Conservation (phyloP, 2,329 filamentous ascomycete genomes). For the Arthrobotrys megalospora region DNA sequence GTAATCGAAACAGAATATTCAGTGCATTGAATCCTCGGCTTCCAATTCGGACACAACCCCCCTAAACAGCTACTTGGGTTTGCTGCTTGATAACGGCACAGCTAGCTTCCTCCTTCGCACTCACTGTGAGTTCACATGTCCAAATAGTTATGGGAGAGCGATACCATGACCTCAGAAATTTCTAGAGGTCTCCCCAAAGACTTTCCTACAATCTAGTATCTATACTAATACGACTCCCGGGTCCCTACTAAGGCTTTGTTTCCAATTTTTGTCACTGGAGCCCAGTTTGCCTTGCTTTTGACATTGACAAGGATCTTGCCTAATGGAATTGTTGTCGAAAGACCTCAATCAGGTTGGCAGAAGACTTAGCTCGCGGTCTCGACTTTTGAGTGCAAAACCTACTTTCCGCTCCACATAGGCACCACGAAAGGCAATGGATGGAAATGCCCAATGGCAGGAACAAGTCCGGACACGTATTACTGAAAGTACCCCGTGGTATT, state of each 20-base stretch:
- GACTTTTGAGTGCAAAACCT: no score
- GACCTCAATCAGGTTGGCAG: no score
- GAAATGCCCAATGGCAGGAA: not conserved
- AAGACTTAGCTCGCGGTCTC: no score
- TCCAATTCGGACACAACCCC: not conserved
- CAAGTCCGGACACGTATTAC: not conserved
- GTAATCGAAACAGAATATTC: not conserved
- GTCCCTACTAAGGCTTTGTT: not conserved
- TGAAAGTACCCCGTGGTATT: not conserved
- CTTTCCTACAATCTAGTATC: not conserved
- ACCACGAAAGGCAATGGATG: not conserved
- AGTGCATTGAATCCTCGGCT: conserved; percentile 13
- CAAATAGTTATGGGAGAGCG: no score
- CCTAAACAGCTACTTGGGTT: not conserved
- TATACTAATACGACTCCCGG: no score
- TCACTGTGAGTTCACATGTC: not conserved
- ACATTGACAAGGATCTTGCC: conserved; percentile 3
- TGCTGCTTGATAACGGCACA: conserved; percentile 15
- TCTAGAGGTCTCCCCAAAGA: no score
- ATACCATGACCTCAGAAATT: no score
- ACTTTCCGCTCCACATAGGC: no score
- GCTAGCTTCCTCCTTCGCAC: conserved; percentile 3
- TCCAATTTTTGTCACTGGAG: not conserved
- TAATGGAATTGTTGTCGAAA: not conserved
- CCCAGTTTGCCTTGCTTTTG: not conserved